Conservation (phyloP, 208 protist species). For the Trypanosomatidae sp. region DNA sequence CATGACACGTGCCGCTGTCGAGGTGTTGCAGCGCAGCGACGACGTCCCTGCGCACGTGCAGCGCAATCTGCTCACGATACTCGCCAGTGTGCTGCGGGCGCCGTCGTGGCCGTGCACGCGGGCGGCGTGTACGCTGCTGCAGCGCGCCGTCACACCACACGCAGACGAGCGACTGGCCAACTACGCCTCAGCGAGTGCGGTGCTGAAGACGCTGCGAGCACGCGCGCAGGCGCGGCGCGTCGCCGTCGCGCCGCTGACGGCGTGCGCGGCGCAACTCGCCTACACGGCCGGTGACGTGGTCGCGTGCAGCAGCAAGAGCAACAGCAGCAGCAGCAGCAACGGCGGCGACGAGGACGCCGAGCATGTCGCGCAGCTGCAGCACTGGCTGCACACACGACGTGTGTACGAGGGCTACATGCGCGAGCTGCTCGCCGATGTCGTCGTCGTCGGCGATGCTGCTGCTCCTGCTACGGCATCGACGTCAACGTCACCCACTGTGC, state of each 20-base stretch:
- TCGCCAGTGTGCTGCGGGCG: slow-evolving; percentile 45
- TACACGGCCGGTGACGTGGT: no score
- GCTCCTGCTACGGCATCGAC: background rate
- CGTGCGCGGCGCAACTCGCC: no score
- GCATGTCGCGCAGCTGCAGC: background rate
- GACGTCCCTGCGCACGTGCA: slow-evolving; percentile 45
- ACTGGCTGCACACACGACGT: background rate
- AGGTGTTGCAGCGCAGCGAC: slow-evolving; percentile 23
- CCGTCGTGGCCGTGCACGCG: slow-evolving; percentile 30
- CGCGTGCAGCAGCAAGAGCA: background rate
- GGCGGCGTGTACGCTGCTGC: slow-evolving; percentile 28
- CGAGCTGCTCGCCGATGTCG: background rate
- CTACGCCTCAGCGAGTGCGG: slow-evolving; percentile 52
- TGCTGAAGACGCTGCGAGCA: slow-evolving; percentile 37
- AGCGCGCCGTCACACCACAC: slow-evolving; percentile 37
- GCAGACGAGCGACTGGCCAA: slow-evolving; percentile 32
- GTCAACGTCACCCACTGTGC: no score
- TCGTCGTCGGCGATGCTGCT: background rate
- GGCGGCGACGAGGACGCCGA: background rate
- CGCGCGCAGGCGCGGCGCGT: slow-evolving; percentile 7
- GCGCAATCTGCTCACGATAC: slow-evolving; percentile 43
- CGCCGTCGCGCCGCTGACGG: slow-evolving; percentile 1
- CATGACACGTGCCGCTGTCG: slow-evolving; percentile 24
- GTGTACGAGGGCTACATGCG: slow-evolving; percentile 1
- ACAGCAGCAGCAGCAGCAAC: background rate